These are phyloP conservation scores for Phylloporus sp. DNA, from an alignment of 768 basidiomycete genomes.

Conservation along the genomic window DNA sequence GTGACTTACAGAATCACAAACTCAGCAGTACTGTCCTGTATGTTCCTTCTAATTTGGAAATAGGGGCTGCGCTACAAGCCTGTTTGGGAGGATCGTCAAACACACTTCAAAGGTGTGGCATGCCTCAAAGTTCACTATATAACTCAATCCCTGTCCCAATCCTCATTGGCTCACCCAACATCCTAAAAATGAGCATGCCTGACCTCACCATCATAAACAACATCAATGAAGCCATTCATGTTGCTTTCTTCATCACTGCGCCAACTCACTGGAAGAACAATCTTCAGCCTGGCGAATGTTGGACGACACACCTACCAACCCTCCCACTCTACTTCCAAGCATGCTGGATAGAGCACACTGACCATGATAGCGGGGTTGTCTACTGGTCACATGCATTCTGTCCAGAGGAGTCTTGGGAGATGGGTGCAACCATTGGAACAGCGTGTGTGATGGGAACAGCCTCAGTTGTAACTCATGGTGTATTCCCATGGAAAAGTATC, in stretches of 20 bases:
- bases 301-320: slow-evolving; percentile 12
- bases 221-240: slow-evolving; percentile 16
- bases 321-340: slow-evolving; percentile 12
- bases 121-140: too few relatives aligned
- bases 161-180: not conserved
- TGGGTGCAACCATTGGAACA: slow-evolving; percentile 11
- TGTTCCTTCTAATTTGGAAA: not conserved
- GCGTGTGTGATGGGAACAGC: slow-evolving; percentile 18
- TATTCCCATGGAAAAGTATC: slow-evolving; percentile 36
- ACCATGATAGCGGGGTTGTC: slow-evolving; percentile 5
- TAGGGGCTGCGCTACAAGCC: not conserved
- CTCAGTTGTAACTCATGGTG: slow-evolving; percentile 41
- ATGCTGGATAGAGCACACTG: slow-evolving; percentile 10
- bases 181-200: slow-evolving; percentile 6
- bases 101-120: too few relatives aligned
- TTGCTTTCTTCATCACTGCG: slow-evolving; percentile 17
- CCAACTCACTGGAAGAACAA: slow-evolving; percentile 15
- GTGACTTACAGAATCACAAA: too few relatives aligned
- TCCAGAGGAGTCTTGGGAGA: slow-evolving; percentile 16
- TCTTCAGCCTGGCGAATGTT: slow-evolving; percentile 14
- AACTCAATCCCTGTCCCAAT: not conserved
- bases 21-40: too few relatives aligned
- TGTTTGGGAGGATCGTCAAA: not conserved
- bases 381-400: slow-evolving; percentile 12
- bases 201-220: slow-evolving; percentile 19